Evolutionary conservation across 768 basidiomycete species (phyloP), one percentile per base, ranked within the genome.

Genomic region (Sarcodon aspratus): DNA sequence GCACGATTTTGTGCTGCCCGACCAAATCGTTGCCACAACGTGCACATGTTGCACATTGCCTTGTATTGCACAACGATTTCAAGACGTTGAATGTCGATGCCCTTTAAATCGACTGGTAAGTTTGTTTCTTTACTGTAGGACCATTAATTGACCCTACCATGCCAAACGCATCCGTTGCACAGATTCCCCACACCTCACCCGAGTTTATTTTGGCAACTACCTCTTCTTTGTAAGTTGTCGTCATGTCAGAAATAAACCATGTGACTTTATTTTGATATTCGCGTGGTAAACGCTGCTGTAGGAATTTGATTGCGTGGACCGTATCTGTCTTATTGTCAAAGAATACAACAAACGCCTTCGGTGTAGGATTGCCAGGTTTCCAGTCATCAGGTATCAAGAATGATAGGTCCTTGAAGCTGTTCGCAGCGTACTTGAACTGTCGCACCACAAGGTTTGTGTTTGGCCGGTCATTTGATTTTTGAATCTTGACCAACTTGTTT

Each of bases 21-120:
- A 1, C 68, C 67, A 46, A 67, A 60, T 2, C 61, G 49, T 49
- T 71, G 68, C 65, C 62, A 64, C 2, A 69, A 48, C 0, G 59
- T 56, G 3, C 54, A 50, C 6, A 67, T 34, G 27, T 49, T 47
- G 48, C 59, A 61, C 6, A 56, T 58, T 0, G 52, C 61, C 17
- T 48, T 47, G 55, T 55, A 70, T 47, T 69, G 69, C 9, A 71
- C 59, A 15, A 70, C 60, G 17, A 69, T 45, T 8, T 50, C 32
- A 3, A 71, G 63, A 48, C 63, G 59, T 2, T 63, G 51, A 2
- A 70, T 11, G 40, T 71, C 63, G 36, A 71, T 54, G 6, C 68
- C 66, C 69, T 69, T 46, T 33, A 36, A 38, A 18, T 33, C 27
- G 21, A 0, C 6, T 10, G 0, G 37, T 38, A 3, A 33, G 42